Base-by-base conservation (phyloP, 2,329 filamentous ascomycete species). In the Aureobasidium sp. region DNA sequence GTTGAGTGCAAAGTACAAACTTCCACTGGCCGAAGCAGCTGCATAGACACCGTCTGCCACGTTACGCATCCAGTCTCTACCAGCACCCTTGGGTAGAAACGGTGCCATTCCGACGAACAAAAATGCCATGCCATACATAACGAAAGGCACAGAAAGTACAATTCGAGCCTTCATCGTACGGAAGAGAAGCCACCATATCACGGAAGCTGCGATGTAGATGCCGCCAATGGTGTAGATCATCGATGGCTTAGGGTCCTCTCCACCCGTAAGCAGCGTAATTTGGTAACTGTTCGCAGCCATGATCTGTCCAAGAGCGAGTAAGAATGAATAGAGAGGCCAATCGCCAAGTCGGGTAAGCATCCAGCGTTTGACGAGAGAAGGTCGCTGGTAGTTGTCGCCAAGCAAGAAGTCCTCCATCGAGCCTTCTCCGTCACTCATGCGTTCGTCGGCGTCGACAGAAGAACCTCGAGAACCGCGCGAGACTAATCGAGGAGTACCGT, bases 281-380 rank as follows among this genome's bases (percentile, higher is more conserved):
- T 88, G 85, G 71, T 87, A 87, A 0, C 83, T 86, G 71, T 86
- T 87, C 61, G 83, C 82, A 0, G 85, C 82, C 56, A 87, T 81
- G 63, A 87, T 82, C 67, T 87, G 84, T 19, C 82, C 82, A 37
- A 85, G 76, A 11, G 83, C 83, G 17, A 87, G 78, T 44, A 87
- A 76, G 63, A 86, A 77, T 2, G 82, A 80, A 69, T 87, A 87
- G 5, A 86, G 68, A 0, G 84, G 85, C 84, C 84, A 87, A 67
- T 85, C 82, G 17, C 81, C 81, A 60, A 86, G 71, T 35, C 82
- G 81, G 60, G 79, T 74, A 63, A 82, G 77, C 72, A 86, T 78
- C 67, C 79, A 73, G 63, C 83, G 82, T 64, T 76, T 79, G 9
- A 85, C 65, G 5, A 83, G 82, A 0, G 76, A 82, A 0, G 83